Conservation (phyloP, 2,329 filamentous ascomycete species). For the Volutella citrinella region DNA sequence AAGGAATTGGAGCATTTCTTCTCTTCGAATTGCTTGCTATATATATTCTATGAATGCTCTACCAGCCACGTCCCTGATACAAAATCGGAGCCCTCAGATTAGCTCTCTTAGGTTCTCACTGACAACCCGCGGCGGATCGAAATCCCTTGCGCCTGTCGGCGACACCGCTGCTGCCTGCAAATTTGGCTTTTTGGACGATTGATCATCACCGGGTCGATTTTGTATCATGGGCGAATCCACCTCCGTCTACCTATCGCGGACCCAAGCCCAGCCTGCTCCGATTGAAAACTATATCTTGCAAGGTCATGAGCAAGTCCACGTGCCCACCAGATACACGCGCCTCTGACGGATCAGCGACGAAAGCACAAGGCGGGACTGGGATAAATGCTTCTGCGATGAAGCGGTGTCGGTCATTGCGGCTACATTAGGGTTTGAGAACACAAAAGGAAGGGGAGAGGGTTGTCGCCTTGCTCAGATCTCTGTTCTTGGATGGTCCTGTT, state of each 20-base stretch:
- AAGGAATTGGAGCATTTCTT: too few relatives aligned
- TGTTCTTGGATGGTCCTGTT: conserved; percentile 40
- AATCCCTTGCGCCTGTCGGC: too few relatives aligned
- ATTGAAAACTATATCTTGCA: conserved; percentile 51
- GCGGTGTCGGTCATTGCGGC: conserved; percentile 38
- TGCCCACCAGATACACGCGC: background rate
- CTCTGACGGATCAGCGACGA: background rate
- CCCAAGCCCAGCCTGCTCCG: conserved; percentile 40
- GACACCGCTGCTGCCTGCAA: conserved; percentile 49
- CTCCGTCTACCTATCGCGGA: conserved; percentile 1
- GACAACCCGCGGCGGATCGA: conserved; percentile 39
- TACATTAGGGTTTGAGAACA: conserved; percentile 13
- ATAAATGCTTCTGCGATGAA: conserved; percentile 17
- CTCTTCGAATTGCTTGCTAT: too few relatives aligned
- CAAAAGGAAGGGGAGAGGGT: conserved; percentile 1
- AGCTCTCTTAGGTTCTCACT: conserved; percentile 55
- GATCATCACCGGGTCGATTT: conserved; percentile 46
- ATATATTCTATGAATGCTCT: too few relatives aligned
- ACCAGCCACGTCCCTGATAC: conserved; percentile 1
- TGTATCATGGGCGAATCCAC: conserved; percentile 7
- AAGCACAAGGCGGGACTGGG: conserved; percentile 1
- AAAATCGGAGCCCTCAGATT: conserved; percentile 47
- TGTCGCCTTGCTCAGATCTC: conserved; percentile 45
- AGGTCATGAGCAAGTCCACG: conserved; percentile 27
- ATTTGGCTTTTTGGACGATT: conserved; percentile 56